Percentiles rank a stretch among this genome's conserved stretches.
Conservation (phyloP, 352 stramenopile genomes). For the Elongisporangium senticosum region DNA sequence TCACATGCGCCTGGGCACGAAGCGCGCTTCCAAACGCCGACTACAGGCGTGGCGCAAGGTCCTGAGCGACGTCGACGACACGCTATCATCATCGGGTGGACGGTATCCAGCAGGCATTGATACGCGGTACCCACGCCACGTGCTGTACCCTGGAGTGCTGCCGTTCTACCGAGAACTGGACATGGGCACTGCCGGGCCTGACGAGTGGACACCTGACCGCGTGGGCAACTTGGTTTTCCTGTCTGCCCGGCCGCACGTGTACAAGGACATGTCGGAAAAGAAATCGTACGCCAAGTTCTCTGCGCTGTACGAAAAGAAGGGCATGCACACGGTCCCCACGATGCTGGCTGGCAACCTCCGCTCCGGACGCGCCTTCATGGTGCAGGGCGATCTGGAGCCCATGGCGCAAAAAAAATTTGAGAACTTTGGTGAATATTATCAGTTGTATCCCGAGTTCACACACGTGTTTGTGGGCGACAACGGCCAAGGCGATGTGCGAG, state of each 20-base stretch:
- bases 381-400: constrained; percentile 93
- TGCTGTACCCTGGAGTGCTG: constrained; percentile 97
- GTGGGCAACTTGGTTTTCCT: constrained; percentile 98
- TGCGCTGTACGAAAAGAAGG: constrained; percentile 86
- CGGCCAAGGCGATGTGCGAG: constrained; percentile 90
- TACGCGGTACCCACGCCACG: constrained; percentile 87
- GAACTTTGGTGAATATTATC: constrained; percentile 91
- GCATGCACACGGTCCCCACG: constrained; percentile 94
- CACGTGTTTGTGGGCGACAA: constrained; percentile 99
- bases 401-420: constrained; percentile 98
- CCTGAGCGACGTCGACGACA: constrained; percentile 98
- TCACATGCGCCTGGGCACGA: constrained; percentile 90
- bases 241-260: constrained; percentile 97
- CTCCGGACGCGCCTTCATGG: constrained; percentile 93
- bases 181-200: constrained; percentile 86
- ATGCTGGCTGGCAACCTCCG: constrained; percentile 93
- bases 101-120: constrained; percentile 95
- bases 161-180: constrained; percentile 98
- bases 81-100: constrained; percentile 93
- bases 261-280: constrained; percentile 98
- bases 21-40: constrained; percentile 63
- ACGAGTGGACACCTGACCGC: constrained; percentile 85
- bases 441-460: constrained; percentile 97
- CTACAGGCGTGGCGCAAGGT: constrained; percentile 97
- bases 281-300: constrained; percentile 97